Evolutionary conservation across 73 alveolate genomes (phyloP).

Genomic region (Paramecium biaurelia): DNA sequence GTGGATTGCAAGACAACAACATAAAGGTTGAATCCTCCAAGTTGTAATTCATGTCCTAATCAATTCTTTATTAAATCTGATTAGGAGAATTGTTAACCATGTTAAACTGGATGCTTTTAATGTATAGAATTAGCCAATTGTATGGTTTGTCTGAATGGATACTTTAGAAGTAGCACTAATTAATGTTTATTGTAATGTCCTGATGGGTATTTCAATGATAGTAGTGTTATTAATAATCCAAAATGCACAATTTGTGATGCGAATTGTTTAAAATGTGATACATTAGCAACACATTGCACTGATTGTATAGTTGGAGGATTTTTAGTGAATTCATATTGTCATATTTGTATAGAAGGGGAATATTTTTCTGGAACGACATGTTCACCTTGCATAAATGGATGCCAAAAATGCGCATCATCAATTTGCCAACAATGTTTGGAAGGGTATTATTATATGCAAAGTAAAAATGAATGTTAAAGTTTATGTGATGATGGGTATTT

Average conservation of each 20-base stretch:
- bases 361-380: not conserved
- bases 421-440: not conserved
- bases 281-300: not conserved
- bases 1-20: not conserved
- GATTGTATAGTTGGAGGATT: not conserved
- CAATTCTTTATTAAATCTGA: not conserved
- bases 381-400: not conserved
- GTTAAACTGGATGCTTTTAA: not conserved
- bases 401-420: not conserved
- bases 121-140: not conserved
- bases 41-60: not conserved
- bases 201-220: not conserved
- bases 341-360: not conserved
- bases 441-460: not conserved
- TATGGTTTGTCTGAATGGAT: not conserved
- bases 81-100: not conserved
- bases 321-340: not conserved
- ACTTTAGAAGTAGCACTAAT: not conserved
- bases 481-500: not conserved
- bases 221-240: not conserved
- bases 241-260: not conserved
- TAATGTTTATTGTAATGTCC: not conserved
- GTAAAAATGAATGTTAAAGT: not conserved
- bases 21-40: not conserved
- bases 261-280: constrained; percentile 11